phyloP scores from a whole-genome alignment of 768 basidiomycete species.

The Boletus insuetus region DNA sequence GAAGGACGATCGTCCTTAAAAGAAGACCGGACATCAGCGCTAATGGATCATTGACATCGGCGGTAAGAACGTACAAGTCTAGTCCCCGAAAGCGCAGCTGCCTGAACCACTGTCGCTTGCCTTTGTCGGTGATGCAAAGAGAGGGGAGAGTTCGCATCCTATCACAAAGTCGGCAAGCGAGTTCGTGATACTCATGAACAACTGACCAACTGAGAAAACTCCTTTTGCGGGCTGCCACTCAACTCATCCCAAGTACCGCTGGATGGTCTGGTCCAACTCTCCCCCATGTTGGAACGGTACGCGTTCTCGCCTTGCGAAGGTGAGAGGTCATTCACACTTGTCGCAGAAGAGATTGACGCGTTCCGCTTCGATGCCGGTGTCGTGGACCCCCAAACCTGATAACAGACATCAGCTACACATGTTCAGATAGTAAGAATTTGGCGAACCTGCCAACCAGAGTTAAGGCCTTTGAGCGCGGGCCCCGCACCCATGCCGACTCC shows the following conservation, averaged over 20 bases:
- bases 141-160: slow-evolving; percentile 45
- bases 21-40: slow-evolving; percentile 17
- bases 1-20: slow-evolving; percentile 47
- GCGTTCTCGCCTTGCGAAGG: slow-evolving; percentile 43
- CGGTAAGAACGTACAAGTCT: slow-evolving; percentile 36
- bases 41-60: slow-evolving; percentile 9
- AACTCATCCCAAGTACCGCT: slow-evolving; percentile 63
- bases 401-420: slow-evolving; percentile 7
- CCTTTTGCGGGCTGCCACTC: slow-evolving; percentile 46
- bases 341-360: slow-evolving; percentile 58
- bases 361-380: slow-evolving; percentile 53
- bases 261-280: slow-evolving; percentile 54
- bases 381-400: slow-evolving; percentile 58
- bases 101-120: slow-evolving; percentile 40
- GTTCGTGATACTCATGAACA: slow-evolving; percentile 1
- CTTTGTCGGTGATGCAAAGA: slow-evolving; percentile 47
- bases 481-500: slow-evolving; percentile 49
- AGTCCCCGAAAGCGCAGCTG: slow-evolving; percentile 36
- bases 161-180: slow-evolving; percentile 13
- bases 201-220: slow-evolving; percentile 48
- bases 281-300: slow-evolving; percentile 47
- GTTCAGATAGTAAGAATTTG: slow-evolving; percentile 6
- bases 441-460: slow-evolving; percentile 68
- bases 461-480: slow-evolving; percentile 49
- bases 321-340: slow-evolving; percentile 50